Evolutionary conservation across 2,329 filamentous ascomycete species (phyloP).

Genomic region (Colletotrichum endophyticum): DNA sequence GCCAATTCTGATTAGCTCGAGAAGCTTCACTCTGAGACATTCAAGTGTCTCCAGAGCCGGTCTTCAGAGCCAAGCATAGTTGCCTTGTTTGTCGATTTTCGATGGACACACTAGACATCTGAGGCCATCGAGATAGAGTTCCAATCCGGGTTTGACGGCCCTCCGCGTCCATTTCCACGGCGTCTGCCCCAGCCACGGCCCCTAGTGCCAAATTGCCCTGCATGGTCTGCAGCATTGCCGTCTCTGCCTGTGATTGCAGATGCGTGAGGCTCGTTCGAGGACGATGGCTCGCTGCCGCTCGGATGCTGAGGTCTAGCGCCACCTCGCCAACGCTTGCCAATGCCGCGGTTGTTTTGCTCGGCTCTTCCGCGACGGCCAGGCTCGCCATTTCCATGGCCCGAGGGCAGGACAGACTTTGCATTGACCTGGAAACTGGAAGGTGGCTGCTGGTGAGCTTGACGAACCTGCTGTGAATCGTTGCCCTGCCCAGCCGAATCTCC

Average conservation of each 20-base stretch:
- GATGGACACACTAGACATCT: neutral
- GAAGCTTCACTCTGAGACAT: neutral
- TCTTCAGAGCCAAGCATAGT: neutral
- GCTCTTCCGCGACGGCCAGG: neutral
- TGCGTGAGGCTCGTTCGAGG: neutral
- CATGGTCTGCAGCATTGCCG: neutral
- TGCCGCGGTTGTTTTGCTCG: neutral
- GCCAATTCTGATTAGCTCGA: neutral
- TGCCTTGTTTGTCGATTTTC: neutral
- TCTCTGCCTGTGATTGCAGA: neutral
- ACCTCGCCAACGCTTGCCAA: neutral
- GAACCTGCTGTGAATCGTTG: neutral
- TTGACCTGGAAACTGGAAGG: neutral
- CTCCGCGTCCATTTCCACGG: neutral
- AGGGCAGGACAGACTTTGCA: neutral
- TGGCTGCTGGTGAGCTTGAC: neutral
- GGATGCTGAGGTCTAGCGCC: neutral
- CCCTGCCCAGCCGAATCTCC: neutral
- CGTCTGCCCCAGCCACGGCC: neutral
- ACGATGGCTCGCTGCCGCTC: neutral
- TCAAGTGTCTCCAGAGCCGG: neutral
- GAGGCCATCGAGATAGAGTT: neutral
- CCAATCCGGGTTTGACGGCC: neutral
- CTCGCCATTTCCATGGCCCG: neutral
- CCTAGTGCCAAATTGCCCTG: neutral